Conservation (phyloP, 2,329 filamentous ascomycete genomes). For the Orbilia brochopaga region DNA sequence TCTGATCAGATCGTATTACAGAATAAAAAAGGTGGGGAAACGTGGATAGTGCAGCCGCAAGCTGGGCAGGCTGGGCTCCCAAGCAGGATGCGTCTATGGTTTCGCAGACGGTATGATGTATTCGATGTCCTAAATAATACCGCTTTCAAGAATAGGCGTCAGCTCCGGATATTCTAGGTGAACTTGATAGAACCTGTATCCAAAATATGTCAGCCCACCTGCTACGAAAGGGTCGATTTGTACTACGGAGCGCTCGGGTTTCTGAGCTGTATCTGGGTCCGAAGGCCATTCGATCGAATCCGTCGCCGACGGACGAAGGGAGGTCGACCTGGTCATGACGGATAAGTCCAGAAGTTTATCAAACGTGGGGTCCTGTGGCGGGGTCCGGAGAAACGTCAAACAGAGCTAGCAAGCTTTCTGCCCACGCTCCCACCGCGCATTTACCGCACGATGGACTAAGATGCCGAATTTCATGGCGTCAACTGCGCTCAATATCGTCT, state of each 20-base stretch:
- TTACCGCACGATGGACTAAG: background rate
- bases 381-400: background rate
- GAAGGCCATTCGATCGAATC: background rate
- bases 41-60: background rate
- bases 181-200: background rate
- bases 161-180: constrained; percentile 24
- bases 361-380: constrained; percentile 41
- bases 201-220: background rate
- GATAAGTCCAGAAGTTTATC: constrained; percentile 15
- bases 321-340: constrained; percentile 27
- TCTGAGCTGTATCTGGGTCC: background rate
- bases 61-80: background rate
- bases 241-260: background rate
- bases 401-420: background rate
- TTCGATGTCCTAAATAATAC: constrained; percentile 31
- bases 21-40: constrained; percentile 43
- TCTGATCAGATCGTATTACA: constrained; percentile 5
- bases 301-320: constrained; percentile 47
- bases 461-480: background rate
- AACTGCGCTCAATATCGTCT: background rate
- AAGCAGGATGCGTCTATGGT: constrained; percentile 22
- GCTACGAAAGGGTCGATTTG: constrained; percentile 8
- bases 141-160: background rate
- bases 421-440: background rate
- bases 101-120: constrained; percentile 26